Base-by-base conservation (phyloP, 371 early-diverging fungal genomes). In the Haplosporangium sp. region DNA sequence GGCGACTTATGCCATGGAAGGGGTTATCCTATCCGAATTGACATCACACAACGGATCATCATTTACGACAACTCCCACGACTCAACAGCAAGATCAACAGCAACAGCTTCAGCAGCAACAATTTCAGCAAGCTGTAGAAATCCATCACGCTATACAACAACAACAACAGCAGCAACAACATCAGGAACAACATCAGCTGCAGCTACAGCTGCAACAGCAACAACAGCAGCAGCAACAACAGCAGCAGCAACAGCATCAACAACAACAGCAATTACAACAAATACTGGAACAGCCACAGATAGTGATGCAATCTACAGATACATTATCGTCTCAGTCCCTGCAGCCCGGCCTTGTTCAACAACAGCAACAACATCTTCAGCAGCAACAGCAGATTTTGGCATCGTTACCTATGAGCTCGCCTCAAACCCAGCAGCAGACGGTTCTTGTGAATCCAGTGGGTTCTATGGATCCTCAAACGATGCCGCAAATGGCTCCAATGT, bases 1-100 rank as follows among this genome's bases (percentile, higher is more conserved):
- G 9, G 35, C 67, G 7, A 20, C 67, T 15, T 70, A 65, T 48
- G 71, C 71, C 4, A 76, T 76, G 76, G 76, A 70, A 19, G 76
- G 71, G 1, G 48, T 76, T 2, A 67, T 76, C 27, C 57, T 66
- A 11, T 76, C 76, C 0, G 57, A 52, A 13, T 20, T 65, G 4
- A 34, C 70, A 13, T 17, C 61, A 35, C 52, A 17, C 11, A 20
- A 47, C 15, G 53, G 44, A 20, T 48, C 42, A 11, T 52, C 44
- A 10, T 67, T 70, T 70, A 63, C 48, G 17, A 42, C 56, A 7
- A 61, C 65, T 0, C 67, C 65, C 4, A 56, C 40, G 3, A 15
- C 37, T 11, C 71, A 69, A 15, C 42, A 64, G 42, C 57, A 61
- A 27, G 57, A 58, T 4, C 71, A 71, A 35, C 50, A 65, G 15